A percentile compares a stretch with the other conserved stretches of the same genome.
Conservation (phyloP, 2,329 filamentous ascomycete genomes). For the Colletotrichum phormii region DNA sequence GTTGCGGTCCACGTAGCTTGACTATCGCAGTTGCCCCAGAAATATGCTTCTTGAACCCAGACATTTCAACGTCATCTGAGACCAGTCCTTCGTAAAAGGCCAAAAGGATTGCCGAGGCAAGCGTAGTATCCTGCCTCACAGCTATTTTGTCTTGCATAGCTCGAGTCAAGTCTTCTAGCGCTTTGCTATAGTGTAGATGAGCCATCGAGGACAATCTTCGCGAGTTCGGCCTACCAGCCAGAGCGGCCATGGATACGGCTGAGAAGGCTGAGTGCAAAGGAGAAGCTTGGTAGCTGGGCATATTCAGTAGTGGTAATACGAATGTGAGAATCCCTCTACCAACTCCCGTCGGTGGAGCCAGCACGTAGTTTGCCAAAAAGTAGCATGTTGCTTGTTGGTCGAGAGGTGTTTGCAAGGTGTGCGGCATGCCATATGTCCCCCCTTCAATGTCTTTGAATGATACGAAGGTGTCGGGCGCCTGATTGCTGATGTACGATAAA, state of each 20-base stretch:
- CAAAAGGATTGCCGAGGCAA: slow-evolving; percentile 40
- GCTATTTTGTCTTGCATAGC: slow-evolving; percentile 38
- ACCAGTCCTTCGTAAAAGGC: slow-evolving; percentile 42
- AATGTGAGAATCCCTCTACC: slow-evolving; percentile 39
- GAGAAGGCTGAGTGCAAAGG: slow-evolving; percentile 40
- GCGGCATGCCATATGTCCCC: slow-evolving; percentile 27
- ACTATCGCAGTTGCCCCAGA: slow-evolving; percentile 40
- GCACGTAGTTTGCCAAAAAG: slow-evolving; percentile 41
- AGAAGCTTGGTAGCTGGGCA: slow-evolving; percentile 36
- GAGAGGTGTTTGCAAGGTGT: slow-evolving; percentile 38
- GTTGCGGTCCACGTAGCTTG: slow-evolving; percentile 36
- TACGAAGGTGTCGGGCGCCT: slow-evolving; percentile 21
- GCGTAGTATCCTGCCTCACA: slow-evolving; percentile 38
- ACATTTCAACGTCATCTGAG: slow-evolving; percentile 36
- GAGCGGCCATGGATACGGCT: slow-evolving; percentile 39
- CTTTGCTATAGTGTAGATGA: slow-evolving; percentile 40
- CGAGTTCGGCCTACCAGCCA: slow-evolving; percentile 41
- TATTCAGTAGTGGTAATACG: slow-evolving; percentile 38
- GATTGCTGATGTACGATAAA: slow-evolving; percentile 31
- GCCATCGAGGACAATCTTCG: slow-evolving; percentile 37
- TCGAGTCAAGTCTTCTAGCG: slow-evolving; percentile 39
- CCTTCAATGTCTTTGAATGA: slow-evolving; percentile 31
- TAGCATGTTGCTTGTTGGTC: slow-evolving; percentile 42
- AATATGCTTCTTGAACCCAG: slow-evolving; percentile 40
- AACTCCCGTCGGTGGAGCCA: slow-evolving; percentile 37